Percentiles rank a stretch among this genome's conserved stretches.
Evolutionary conservation across 768 basidiomycete genomes (phyloP).

Genomic region (Pholiota microspora): DNA sequence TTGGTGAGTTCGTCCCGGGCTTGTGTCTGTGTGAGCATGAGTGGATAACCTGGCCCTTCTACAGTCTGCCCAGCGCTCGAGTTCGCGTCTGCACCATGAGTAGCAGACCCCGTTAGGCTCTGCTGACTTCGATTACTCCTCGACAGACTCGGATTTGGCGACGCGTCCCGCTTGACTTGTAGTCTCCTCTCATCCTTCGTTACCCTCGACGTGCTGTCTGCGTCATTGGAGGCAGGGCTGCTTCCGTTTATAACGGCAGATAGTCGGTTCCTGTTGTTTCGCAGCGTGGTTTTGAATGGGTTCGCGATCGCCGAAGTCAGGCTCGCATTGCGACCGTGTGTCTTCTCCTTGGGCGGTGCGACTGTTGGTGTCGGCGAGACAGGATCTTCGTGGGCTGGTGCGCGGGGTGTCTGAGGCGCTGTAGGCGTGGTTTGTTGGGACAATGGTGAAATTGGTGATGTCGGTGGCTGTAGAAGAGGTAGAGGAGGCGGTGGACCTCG

Average conservation of each 20-base stretch:
- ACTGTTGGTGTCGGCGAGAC: conserved; percentile 18
- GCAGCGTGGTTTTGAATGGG: conserved; percentile 26
- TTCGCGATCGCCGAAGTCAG: conserved; percentile 23
- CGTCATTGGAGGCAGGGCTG: conserved; percentile 3
- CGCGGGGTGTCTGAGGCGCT: conserved; percentile 11
- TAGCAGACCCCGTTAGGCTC: conserved; percentile 13
- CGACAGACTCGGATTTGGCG: conserved; percentile 20
- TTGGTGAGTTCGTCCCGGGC: conserved; percentile 13
- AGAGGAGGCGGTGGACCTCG: conserved; percentile 9
- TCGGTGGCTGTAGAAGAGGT: conserved; percentile 10
- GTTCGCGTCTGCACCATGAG: neutral
- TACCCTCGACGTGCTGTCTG: neutral
- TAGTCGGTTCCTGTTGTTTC: conserved; percentile 24
- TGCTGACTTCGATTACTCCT: conserved; percentile 21
- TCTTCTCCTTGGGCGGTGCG: conserved; percentile 19
- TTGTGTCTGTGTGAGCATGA: conserved; percentile 13
- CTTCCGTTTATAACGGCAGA: conserved; percentile 17
- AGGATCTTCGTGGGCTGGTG: conserved; percentile 8
- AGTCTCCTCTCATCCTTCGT: neutral
- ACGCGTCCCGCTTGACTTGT: conserved; percentile 8
- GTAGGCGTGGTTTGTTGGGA: conserved; percentile 21
- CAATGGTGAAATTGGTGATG: conserved; percentile 12
- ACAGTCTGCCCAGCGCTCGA: neutral
- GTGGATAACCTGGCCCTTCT: conserved; percentile 2
- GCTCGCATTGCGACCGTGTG: conserved; percentile 25